Evolutionary conservation across 2,329 filamentous ascomycete species (phyloP).

Genomic region (Colletotrichum liriopes): DNA sequence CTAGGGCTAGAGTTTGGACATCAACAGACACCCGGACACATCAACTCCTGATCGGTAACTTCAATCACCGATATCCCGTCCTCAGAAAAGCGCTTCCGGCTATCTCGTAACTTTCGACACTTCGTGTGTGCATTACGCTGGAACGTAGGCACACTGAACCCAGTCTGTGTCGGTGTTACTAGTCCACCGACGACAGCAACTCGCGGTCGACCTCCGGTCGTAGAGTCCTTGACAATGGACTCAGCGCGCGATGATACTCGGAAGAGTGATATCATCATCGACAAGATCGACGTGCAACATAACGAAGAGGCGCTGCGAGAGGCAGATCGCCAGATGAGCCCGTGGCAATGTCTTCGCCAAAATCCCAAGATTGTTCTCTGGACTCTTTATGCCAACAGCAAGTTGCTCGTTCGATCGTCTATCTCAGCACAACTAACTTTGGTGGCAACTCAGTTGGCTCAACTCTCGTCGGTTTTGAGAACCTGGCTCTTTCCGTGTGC

Average conservation of each 20-base stretch:
- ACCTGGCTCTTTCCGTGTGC: slow-evolving; percentile 43
- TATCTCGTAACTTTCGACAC: background rate
- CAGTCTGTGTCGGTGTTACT: slow-evolving; percentile 17
- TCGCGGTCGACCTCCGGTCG: background rate
- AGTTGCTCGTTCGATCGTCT: background rate
- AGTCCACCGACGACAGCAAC: slow-evolving; percentile 16
- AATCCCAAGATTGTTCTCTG: slow-evolving; percentile 38
- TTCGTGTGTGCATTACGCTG: slow-evolving; percentile 32
- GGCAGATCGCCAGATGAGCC: slow-evolving; percentile 34
- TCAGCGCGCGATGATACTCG: slow-evolving; percentile 24
- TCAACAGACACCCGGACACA: slow-evolving; percentile 12
- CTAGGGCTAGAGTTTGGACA: background rate
- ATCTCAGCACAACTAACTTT: slow-evolving; percentile 8
- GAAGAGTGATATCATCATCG: slow-evolving; percentile 13
- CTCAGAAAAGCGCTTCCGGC: background rate
- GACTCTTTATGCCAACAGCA: slow-evolving; percentile 43
- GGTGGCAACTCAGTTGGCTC: slow-evolving; percentile 32
- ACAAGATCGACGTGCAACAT: slow-evolving; percentile 30
- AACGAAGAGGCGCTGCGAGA: slow-evolving; percentile 35
- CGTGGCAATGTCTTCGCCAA: slow-evolving; percentile 31
- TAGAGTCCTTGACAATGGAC: slow-evolving; percentile 14
- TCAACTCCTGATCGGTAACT: slow-evolving; percentile 21
- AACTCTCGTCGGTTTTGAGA: slow-evolving; percentile 44
- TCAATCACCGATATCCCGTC: slow-evolving; percentile 33
- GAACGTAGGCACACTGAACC: slow-evolving; percentile 17